phyloP scores from a whole-genome alignment of 2,329 filamentous ascomycete genomes.

The Colletotrichum tofieldiae region DNA sequence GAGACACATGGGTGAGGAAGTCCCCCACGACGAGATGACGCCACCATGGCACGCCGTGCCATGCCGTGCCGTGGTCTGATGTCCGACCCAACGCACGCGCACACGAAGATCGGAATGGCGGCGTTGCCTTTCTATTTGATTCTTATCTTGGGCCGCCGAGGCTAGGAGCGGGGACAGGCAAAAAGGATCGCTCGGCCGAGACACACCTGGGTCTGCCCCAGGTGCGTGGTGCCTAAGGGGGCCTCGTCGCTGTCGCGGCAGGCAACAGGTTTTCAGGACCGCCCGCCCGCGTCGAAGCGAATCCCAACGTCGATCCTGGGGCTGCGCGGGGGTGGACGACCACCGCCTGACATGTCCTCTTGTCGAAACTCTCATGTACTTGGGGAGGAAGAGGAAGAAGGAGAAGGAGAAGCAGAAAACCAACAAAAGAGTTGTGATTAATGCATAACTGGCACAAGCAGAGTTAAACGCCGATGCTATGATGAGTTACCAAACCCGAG shows the following conservation, averaged over 20 bases:
- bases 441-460: conserved; percentile 16
- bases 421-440: neutral
- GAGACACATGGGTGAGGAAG: too few relatives aligned
- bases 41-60: neutral
- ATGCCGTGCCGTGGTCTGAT: neutral
- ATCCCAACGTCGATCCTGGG: neutral
- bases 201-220: neutral
- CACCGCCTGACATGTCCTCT: neutral
- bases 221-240: neutral
- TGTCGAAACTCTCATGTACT: neutral
- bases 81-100: neutral
- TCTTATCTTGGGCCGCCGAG: too few relatives aligned
- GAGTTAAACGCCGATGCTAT: conserved; percentile 42
- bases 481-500: conserved; percentile 35
- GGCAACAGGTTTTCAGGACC: neutral
- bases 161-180: neutral
- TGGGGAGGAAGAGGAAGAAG: neutral
- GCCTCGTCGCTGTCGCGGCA: neutral
- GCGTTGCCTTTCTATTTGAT: too few relatives aligned
- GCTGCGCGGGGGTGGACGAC: neutral
- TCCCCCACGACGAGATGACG: neutral
- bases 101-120: neutral
- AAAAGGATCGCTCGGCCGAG: neutral
- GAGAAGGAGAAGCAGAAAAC: neutral
- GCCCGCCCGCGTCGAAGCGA: neutral